Evolutionary conservation across 2,329 filamentous ascomycete species (phyloP), one percentile per base, ranked within the genome.

Genomic region (Cladosporium sp.): DNA sequence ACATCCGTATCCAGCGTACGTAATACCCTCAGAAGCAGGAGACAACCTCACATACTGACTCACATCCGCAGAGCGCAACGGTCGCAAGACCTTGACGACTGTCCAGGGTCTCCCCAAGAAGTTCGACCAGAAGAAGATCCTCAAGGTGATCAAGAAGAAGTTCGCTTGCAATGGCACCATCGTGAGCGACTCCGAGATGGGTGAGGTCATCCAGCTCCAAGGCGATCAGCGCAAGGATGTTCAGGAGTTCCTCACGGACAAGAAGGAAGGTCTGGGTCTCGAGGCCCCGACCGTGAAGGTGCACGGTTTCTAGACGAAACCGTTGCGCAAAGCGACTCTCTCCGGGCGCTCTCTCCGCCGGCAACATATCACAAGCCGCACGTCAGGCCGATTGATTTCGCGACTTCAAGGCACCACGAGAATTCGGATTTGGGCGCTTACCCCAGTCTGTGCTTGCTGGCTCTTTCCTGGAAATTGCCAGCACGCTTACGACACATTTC

Each of bases 141-240:
- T 99, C 73, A 97, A 97, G 84, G 92, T 96, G 80, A 96, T 97
- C 84, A 97, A 97, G 88, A 97, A 97, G 87, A 94, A 96, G 77
- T 97, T 97, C 74, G 93, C 94, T 79, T 97, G 93, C 90, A 97
- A 99, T 97, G 94, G 94, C 85, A 97, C 92, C 81, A 95, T 97
- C 78, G 92, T 97, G 79, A 86, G 86, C 75, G 93, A 97, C 80
- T 85, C 84, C 70, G 92, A 96, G 80, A 96, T 97, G 90, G 93
- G 93, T 76, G 92, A 97, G 84, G 93, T 97, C 84, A 97, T 99
- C 75, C 94, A 99, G 84, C 89, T 99, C 74, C 94, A 99, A 80
- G 94, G 94, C 73, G 94, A 99, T 78, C 94, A 99, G 84, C 93
- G 94, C 80, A 96, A 96, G 82, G 92, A 96, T 86, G 90, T 97